Percentiles rank a stretch among this genome's conserved stretches.
Conservation (phyloP, 148 eudicot species). For the Heliamphora exappendiculata region DNA sequence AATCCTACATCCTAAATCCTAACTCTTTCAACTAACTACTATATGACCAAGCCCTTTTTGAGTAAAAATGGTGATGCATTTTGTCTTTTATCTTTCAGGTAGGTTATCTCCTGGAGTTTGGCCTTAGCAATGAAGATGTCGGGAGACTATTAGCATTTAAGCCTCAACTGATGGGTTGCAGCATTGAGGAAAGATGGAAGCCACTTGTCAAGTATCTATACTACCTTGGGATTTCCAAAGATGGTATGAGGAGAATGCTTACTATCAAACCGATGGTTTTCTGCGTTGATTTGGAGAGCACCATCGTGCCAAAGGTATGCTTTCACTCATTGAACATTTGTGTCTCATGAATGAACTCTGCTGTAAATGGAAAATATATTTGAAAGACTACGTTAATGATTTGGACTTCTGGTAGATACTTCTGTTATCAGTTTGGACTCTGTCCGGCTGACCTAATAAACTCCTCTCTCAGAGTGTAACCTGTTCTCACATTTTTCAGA, state of each 20-base stretch:
- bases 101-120: constrained; percentile 74
- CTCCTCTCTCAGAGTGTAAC: background rate
- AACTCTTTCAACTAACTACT: background rate
- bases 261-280: constrained; percentile 73
- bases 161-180: constrained; percentile 83
- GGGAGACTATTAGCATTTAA: constrained; percentile 75
- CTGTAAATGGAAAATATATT: background rate
- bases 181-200: constrained; percentile 84
- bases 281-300: constrained; percentile 64
- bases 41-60: background rate
- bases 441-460: background rate
- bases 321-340: background rate
- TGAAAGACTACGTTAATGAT: background rate
- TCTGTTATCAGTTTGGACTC: background rate
- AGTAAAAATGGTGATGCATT: background rate
- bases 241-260: constrained; percentile 84
- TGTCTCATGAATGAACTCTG: background rate
- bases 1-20: no score
- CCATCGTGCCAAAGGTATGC: constrained; percentile 80
- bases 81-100: constrained; percentile 43
- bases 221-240: constrained; percentile 76
- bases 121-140: constrained; percentile 65
- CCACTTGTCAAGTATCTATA: constrained; percentile 85
- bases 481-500: background rate
- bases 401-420: background rate